Evolutionary conservation across 164 flowering plant genomes (phyloP).

Genomic region (Brasenia schreberi): DNA sequence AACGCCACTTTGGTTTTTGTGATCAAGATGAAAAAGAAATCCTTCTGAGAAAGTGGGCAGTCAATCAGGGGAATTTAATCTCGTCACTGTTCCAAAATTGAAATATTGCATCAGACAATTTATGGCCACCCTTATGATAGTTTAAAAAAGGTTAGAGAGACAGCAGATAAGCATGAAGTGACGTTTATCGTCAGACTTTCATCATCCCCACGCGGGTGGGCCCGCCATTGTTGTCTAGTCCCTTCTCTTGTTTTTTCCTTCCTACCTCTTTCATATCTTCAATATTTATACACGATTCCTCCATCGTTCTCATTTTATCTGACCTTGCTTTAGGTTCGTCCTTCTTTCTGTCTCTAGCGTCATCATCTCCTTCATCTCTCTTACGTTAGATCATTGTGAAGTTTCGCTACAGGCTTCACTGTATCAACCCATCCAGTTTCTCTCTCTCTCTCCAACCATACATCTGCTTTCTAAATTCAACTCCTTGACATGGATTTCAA

Average conservation of each 20-base stretch:
- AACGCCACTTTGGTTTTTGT: background rate
- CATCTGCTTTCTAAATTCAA: slow-evolving; percentile 1
- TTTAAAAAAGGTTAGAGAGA: background rate
- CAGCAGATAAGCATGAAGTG: slow-evolving; percentile 1
- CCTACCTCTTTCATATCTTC: background rate
- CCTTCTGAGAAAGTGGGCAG: background rate
- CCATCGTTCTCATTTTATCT: background rate
- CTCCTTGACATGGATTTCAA: slow-evolving; percentile 4
- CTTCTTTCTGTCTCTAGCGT: background rate
- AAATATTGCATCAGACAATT: background rate
- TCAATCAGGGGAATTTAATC: background rate
- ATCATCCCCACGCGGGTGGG: slow-evolving; percentile 15
- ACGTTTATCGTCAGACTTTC: slow-evolving; percentile 12
- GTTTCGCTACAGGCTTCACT: background rate
- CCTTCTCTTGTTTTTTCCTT: slow-evolving; percentile 3
- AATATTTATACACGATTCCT: background rate
- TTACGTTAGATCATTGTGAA: background rate
- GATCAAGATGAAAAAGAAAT: background rate
- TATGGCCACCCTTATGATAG: background rate
- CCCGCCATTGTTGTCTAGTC: slow-evolving; percentile 22
- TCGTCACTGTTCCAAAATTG: background rate
- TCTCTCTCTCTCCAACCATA: background rate
- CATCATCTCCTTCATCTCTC: slow-evolving; percentile 1
- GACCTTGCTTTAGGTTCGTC: background rate
- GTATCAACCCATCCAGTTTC: background rate